These are phyloP conservation scores for Tetracladium setigerum DNA, from an alignment of 495 filamentous ascomycete genomes.

Conservation along the genomic window DNA sequence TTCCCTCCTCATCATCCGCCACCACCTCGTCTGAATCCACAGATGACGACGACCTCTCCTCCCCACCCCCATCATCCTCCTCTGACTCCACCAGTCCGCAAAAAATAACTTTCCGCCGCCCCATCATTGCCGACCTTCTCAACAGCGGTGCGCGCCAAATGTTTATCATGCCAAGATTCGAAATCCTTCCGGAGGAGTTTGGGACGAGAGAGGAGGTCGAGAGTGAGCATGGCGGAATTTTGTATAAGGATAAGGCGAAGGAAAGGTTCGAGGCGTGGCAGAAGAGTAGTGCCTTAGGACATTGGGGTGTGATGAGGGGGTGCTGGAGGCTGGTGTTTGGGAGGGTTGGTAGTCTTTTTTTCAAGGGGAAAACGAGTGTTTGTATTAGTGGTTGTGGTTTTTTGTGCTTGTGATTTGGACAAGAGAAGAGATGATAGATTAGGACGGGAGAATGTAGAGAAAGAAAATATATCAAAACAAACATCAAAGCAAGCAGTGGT, in stretches of 20 bases:
- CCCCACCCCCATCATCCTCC: conserved; percentile 1
- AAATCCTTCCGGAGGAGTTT: conserved; percentile 51
- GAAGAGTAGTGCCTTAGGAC: conserved; percentile 63
- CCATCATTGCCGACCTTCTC: conserved; percentile 59
- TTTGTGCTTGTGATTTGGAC: too few species aligned
- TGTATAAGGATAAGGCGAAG: conserved; percentile 46
- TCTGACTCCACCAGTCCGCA: conserved; percentile 25
- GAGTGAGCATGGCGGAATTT: conserved; percentile 26
- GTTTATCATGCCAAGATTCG: conserved; percentile 66
- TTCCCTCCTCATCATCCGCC: too few species aligned
- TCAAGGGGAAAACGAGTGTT: too few species aligned
- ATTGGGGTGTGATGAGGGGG: conserved; percentile 88
- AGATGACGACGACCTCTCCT: conserved; percentile 10
- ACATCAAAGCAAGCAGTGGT: too few species aligned
- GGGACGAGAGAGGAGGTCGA: conserved; percentile 30
- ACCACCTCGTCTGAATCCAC: too few species aligned
- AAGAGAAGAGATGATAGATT: too few species aligned
- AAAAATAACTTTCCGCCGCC: conserved; percentile 52
- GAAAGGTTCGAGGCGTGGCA: conserved; percentile 60
- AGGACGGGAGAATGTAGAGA: too few species aligned
- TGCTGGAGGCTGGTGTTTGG: conserved; percentile 75
- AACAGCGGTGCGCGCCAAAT: conserved; percentile 58
- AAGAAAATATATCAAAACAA: too few species aligned
- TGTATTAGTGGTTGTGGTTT: too few species aligned
- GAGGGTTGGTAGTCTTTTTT: conserved; percentile 84